Base-by-base conservation (phyloP, 352 stramenopile species). In the Thraustochytrium sp. region DNA sequence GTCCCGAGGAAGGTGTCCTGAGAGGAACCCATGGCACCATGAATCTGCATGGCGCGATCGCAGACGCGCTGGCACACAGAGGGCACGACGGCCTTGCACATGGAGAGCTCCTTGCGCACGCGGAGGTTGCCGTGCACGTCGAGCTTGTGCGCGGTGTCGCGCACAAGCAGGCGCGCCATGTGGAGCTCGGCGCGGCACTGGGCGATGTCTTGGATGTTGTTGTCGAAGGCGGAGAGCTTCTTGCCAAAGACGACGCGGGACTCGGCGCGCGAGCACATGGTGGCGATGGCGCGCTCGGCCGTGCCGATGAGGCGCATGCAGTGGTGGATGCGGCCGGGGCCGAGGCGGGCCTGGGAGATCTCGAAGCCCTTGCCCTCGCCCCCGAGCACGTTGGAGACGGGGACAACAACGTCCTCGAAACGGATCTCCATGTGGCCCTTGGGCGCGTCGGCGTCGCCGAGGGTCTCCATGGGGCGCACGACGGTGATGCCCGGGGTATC, bases 11-110 rank as follows among this genome's bases (percentile, higher is more conserved):
- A 89, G 86, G 93, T 97, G 89, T 98, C 96, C 83, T 97, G 89
- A 51, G 91, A 92, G 5, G 98, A 89, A 42, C 92, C 92, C 61
- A 88, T 88, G 68, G 89, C 92, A 23, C 92, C 92, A 86, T 92
- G 88, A n/a, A 94, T 83, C 84, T 93, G 86, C 37, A 92, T 92
- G 36, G 86, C 84, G 62, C 92, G 91, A 87, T 98, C 94, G 55
- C 92, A 89, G 4, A 98, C 91, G 3, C 86, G 83, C 56, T 89
- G 88, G 8, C 92, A 93, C 85, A 97, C 92, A 55, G 93, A 90
- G 4, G 96, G 96, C 51, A 96, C 95, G 18, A 96, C 90, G 64
- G 97, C 94, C 90, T 99, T 98, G 87, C 98, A 98, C 90, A 97
- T 94, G 1, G 92, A 93, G 76, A 99, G 97, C 34, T 95, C 91